A percentile compares a stretch with the other conserved stretches of the same genome.
Evolutionary conservation across 2,329 filamentous ascomycete genomes (phyloP).

Genomic region (Pezicula rhizophila): DNA sequence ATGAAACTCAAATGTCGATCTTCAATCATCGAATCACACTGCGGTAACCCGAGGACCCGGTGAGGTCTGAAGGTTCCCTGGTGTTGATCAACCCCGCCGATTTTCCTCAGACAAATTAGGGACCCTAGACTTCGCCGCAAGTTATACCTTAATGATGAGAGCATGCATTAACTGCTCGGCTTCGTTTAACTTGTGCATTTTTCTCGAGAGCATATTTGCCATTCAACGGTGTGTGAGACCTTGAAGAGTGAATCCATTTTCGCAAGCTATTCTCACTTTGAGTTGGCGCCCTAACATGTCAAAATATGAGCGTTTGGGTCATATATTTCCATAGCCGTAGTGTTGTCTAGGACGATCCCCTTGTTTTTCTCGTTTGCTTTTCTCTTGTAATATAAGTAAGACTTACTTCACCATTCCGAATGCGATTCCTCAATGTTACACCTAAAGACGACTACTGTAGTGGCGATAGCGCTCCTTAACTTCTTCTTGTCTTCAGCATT

Average conservation of each 20-base stretch:
- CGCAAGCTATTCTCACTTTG: background rate
- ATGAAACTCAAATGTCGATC: too few species aligned
- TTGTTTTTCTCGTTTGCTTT: background rate
- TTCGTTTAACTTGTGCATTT: too few species aligned
- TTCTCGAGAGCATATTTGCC: too few species aligned
- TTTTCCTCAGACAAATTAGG: too few species aligned
- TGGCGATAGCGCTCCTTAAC: constrained; percentile 5
- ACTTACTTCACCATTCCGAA: background rate
- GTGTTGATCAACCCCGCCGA: too few species aligned
- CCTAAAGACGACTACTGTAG: constrained; percentile 2
- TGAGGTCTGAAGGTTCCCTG: too few species aligned
- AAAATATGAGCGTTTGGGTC: background rate
- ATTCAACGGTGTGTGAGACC: too few species aligned
- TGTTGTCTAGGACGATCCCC: background rate
- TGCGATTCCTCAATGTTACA: constrained; percentile 4
- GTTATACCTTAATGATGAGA: too few species aligned
- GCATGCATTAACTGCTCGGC: too few species aligned
- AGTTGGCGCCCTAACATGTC: background rate
- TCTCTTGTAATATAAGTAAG: background rate
- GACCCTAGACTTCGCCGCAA: too few species aligned
- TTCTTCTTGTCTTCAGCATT: background rate
- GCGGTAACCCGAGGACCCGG: too few species aligned
- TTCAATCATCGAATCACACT: too few species aligned
- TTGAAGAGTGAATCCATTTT: background rate
- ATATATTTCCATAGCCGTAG: background rate